Evolutionary conservation across 2,329 filamentous ascomycete species (phyloP), one percentile per base, ranked within the genome.

Genomic region (Purpureocillium lavendulum): DNA sequence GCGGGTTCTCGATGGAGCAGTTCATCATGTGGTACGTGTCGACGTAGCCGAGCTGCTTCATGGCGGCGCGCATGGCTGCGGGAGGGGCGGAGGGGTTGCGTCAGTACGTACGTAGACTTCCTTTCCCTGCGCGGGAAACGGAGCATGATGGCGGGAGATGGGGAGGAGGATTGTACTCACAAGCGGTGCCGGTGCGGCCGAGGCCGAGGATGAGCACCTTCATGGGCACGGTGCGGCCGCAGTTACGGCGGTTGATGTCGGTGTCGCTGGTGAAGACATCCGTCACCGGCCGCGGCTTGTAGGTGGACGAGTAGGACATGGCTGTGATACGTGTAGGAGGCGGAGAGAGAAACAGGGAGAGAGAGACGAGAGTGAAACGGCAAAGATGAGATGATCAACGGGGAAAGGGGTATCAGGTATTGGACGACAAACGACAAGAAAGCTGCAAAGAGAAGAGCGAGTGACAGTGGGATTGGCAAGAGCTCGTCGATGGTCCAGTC

Each of bases 1-100:
- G 52, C 4, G 56, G 57, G 47, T 17, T 84, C 62, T 84, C 79
- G 44, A 82, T 75, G 43, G 73, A 77, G 48, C 74, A 77, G 51
- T 72, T 80, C 75, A 82, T 80, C 79, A 83, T 83, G 66, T 85
- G 82, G 68, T 85, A 84, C 44, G 75, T 80, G 58, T 82, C 77
- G 50, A 73, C 65, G 57, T 80, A 84, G 45, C 81, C 81, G 31
- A 85, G 69, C 49, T 76, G 67, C 53, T 79, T 72, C 56, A 85
- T 71, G 15, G 82, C 81, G 33, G 71, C 73, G 45, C 79, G 71
- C 53, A 84, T 73, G 33, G 80, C 75, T 79, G 41, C 34, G 26
- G 11, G 4, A 13, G n/a, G 13, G 21, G 5, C 21, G 10, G 21
- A 14, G 34, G 34, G 10, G 17, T 18, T n/a, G 28, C n/a, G 30